Conservation (phyloP, 202 grass and related monocot species). For the Schoenoplectus triqueter region DNA sequence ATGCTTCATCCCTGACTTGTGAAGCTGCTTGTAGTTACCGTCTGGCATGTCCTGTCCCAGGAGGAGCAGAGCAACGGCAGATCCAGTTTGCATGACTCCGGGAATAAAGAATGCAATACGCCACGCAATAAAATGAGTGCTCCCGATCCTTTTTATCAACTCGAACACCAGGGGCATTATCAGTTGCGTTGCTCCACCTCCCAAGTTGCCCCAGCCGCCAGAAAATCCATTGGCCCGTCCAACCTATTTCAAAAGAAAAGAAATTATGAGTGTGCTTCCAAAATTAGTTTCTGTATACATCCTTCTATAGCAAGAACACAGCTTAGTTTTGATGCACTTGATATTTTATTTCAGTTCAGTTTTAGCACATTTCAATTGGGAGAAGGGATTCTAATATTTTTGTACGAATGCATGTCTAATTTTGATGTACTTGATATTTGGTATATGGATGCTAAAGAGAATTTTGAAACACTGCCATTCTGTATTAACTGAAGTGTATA, state of each 20-base stretch:
- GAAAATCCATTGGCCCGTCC: conserved; percentile 78
- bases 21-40: conserved; percentile 67
- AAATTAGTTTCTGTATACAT: neutral
- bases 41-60: conserved; percentile 88
- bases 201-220: conserved; percentile 91
- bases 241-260: conserved; percentile 36
- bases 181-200: conserved; percentile 86
- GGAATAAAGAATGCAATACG: conserved; percentile 89
- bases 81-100: conserved; percentile 69
- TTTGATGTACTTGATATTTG: neutral
- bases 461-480: neutral
- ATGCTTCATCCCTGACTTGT: conserved; percentile 70
- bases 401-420: neutral
- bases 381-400: neutral
- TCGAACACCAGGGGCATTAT: conserved; percentile 87
- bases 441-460: neutral
- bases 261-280: neutral
- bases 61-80: conserved; percentile 63
- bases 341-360: neutral
- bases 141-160: conserved; percentile 58
- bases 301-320: neutral
- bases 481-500: neutral
- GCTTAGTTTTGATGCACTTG: neutral
- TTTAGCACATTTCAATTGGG: neutral
- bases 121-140: conserved; percentile 81